These are phyloP conservation scores for Nidula microcarpa DNA, from an alignment of 768 basidiomycete species.

Conservation along the genomic window DNA sequence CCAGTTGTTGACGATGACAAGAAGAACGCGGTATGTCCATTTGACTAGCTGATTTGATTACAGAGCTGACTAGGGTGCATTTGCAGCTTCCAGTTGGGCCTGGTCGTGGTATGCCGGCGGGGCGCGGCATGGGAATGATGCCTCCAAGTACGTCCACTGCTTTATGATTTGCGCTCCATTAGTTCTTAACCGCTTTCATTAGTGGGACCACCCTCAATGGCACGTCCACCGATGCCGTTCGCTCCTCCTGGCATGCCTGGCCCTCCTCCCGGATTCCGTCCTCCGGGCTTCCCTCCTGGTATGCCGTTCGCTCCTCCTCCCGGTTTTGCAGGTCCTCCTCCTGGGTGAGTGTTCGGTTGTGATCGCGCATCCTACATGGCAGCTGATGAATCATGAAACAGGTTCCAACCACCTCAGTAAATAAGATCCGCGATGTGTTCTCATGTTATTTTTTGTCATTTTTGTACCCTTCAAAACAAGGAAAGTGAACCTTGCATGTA, in stretches of 20 bases:
- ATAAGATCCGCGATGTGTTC: slow-evolving; percentile 2
- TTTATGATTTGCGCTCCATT: slow-evolving; percentile 1
- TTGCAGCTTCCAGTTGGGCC: slow-evolving; percentile 80
- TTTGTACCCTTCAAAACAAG: background rate
- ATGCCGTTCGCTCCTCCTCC: slow-evolving; percentile 80
- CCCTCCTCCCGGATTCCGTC: slow-evolving; percentile 81
- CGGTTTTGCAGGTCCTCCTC: slow-evolving; percentile 78
- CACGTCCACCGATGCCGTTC: slow-evolving; percentile 67
- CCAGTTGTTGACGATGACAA: slow-evolving; percentile 89
- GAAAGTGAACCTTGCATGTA: slow-evolving; percentile 1
- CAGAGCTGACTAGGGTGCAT: background rate
- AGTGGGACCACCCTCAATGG: slow-evolving; percentile 62
- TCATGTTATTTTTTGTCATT: slow-evolving; percentile 3
- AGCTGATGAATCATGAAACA: slow-evolving; percentile 16
- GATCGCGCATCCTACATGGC: slow-evolving; percentile 2
- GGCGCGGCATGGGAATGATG: slow-evolving; percentile 96
- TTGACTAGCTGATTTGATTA: slow-evolving; percentile 1
- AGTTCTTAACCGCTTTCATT: slow-evolving; percentile 11
- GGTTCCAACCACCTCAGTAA: slow-evolving; percentile 52
- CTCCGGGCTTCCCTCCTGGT: slow-evolving; percentile 80
- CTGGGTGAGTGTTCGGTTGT: slow-evolving; percentile 55
- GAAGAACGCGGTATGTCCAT: slow-evolving; percentile 63
- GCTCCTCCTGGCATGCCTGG: slow-evolving; percentile 80
- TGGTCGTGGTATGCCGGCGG: slow-evolving; percentile 93
- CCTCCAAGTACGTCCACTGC: slow-evolving; percentile 60